These are phyloP conservation scores for Saccharomycopsis microspora DNA, from an alignment of 805 yeast species.

Conservation along the genomic window DNA sequence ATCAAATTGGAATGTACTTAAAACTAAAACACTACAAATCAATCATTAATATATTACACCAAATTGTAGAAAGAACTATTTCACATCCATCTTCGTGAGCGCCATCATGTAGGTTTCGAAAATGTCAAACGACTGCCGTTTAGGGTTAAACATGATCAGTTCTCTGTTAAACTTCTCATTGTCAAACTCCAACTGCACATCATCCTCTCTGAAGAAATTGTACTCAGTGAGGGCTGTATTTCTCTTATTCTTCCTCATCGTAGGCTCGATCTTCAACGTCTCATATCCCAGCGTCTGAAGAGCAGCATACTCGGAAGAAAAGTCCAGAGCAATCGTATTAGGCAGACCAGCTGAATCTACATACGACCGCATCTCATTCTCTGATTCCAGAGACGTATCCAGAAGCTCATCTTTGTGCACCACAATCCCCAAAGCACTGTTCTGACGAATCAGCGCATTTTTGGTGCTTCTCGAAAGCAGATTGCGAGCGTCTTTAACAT, in stretches of 20 bases:
- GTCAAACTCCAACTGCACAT: constrained; percentile 14
- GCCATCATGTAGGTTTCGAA: constrained; percentile 17
- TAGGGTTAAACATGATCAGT: constrained; percentile 10
- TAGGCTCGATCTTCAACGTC: constrained; percentile 5
- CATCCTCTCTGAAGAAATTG: constrained; percentile 13
- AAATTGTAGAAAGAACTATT: no score
- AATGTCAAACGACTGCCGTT: constrained; percentile 15
- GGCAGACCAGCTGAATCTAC: constrained; percentile 1
- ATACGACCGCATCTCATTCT: constrained; percentile 7
- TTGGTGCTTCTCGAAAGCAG: constrained; percentile 1
- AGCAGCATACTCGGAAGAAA: constrained; percentile 1
- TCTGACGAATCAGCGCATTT: constrained; percentile 1
- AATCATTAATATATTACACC: no score
- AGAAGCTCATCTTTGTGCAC: constrained; percentile 1
- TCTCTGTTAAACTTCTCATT: constrained; percentile 15
- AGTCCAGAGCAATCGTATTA: constrained; percentile 9
- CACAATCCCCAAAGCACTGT: constrained; percentile 13
- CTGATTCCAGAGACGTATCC: constrained; percentile 4
- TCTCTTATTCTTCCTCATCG: constrained; percentile 11
- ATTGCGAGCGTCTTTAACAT: not conserved
- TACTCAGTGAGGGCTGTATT: constrained; percentile 13
- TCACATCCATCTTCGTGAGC: constrained; percentile 11
- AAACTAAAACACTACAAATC: no score
- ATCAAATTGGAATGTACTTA: no score
- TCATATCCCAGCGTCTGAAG: constrained; percentile 6